A percentile compares a stretch with the other conserved stretches of the same genome.
These are phyloP conservation scores for Trichoderma gamsii DNA, from an alignment of 495 filamentous ascomycete species.

Conservation along the genomic window DNA sequence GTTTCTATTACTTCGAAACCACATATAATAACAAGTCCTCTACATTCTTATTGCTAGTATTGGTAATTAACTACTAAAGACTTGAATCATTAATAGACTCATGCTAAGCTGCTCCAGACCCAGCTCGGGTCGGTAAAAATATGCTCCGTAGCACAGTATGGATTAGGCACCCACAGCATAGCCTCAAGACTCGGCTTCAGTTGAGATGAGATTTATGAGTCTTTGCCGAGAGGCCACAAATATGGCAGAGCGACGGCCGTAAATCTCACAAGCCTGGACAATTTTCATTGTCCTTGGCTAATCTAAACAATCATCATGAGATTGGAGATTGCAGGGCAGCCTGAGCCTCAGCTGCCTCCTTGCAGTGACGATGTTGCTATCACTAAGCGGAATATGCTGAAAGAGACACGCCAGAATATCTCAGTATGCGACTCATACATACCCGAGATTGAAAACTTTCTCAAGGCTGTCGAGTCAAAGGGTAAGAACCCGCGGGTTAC, in stretches of 20 bases:
- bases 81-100: too few relatives aligned
- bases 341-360: background rate
- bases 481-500: background rate
- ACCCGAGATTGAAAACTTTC: background rate
- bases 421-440: background rate
- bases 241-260: background rate
- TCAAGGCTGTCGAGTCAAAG: constrained; percentile 5
- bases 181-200: background rate
- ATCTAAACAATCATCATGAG: background rate
- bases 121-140: background rate
- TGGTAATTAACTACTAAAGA: too few relatives aligned
- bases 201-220: background rate
- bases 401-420: background rate
- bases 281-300: background rate
- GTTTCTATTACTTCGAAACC: too few relatives aligned
- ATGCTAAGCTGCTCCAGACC: background rate
- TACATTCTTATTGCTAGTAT: too few relatives aligned
- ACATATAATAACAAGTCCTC: too few relatives aligned
- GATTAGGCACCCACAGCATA: background rate
- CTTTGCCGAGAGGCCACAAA: background rate
- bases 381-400: background rate
- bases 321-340: background rate
- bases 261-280: background rate
- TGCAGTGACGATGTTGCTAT: background rate
- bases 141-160: constrained; percentile 4